A percentile compares a stretch with the other conserved stretches of the same genome.
phyloP scores from a whole-genome alignment of 345 rosid species.

The Limnanthes douglasii region DNA sequence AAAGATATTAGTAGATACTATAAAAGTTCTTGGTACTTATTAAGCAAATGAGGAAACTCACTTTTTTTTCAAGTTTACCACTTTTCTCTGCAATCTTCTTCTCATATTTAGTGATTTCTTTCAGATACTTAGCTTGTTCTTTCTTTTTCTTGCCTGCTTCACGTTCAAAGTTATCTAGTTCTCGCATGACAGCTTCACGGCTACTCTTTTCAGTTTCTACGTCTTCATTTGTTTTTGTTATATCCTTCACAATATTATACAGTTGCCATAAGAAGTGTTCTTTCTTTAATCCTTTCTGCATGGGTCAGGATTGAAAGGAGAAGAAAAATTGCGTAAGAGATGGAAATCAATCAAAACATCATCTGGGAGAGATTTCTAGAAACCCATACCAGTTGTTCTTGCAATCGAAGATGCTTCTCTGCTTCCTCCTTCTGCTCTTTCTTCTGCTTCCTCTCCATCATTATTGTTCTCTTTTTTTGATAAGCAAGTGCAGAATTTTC shows the following conservation, averaged over 20 bases:
- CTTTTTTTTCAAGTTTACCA: slow-evolving; percentile 47
- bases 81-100: slow-evolving; percentile 74
- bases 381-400: slow-evolving; percentile 65
- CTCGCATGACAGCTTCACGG: slow-evolving; percentile 43
- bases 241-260: slow-evolving; percentile 59
- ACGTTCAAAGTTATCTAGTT: slow-evolving; percentile 45
- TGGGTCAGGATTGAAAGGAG: neutral
- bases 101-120: slow-evolving; percentile 65
- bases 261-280: slow-evolving; percentile 84
- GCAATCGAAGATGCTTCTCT: slow-evolving; percentile 78
- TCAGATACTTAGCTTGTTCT: slow-evolving; percentile 66
- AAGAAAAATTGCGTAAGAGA: neutral
- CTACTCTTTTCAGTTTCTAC: slow-evolving; percentile 50
- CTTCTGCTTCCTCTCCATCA: slow-evolving; percentile 86
- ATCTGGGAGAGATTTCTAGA: neutral
- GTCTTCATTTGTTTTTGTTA: slow-evolving; percentile 37
- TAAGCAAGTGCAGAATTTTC: slow-evolving; percentile 66
- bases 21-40: slow-evolving; percentile 1
- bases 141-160: slow-evolving; percentile 53
- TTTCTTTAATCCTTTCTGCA: slow-evolving; percentile 81
- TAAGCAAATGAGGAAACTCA: slow-evolving; percentile 23
- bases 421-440: slow-evolving; percentile 99
- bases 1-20: slow-evolving; percentile 2
- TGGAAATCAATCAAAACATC: slow-evolving; percentile 1
- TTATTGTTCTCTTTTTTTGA: slow-evolving; percentile 74